Evolutionary conservation across 108 stramenopile species (phyloP).

Genomic region (Skeletonema marinoi): DNA sequence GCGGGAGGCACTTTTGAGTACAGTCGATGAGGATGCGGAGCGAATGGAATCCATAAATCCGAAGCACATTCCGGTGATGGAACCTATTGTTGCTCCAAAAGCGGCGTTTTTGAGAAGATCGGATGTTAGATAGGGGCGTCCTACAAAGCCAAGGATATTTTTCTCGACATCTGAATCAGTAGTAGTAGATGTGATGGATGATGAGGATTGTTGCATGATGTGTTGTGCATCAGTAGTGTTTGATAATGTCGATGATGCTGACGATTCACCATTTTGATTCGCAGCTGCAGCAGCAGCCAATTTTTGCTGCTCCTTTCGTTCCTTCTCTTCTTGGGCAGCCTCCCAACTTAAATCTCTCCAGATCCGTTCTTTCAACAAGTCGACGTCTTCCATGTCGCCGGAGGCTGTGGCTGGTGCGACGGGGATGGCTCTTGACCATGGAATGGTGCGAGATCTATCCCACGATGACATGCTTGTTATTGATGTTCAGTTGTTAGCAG

Average conservation of each 20-base stretch:
- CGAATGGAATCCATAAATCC: constrained; percentile 91
- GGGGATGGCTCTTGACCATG: constrained; percentile 65
- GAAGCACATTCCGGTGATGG: constrained; percentile 84
- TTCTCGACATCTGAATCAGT: constrained; percentile 1
- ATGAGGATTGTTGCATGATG: constrained; percentile 9
- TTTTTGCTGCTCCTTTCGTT: constrained; percentile 6
- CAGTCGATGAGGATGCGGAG: constrained; percentile 55
- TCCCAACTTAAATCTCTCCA: constrained; percentile 71
- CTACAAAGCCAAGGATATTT: constrained; percentile 32
- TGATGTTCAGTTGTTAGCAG: neutral
- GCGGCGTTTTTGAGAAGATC: constrained; percentile 70
- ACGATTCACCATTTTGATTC: neutral
- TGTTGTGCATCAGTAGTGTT: neutral
- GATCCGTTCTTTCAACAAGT: constrained; percentile 65
- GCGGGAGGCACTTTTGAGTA: constrained; percentile 72
- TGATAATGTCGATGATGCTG: neutral
- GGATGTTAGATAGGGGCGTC: constrained; percentile 56
- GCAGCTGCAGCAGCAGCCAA: neutral
- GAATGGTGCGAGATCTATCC: constrained; percentile 80
- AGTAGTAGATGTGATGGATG: neutral
- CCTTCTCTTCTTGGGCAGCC: constrained; percentile 52
- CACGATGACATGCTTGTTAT: constrained; percentile 72
- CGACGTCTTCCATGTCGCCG: constrained; percentile 46
- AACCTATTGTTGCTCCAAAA: constrained; percentile 80
- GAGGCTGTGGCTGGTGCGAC: constrained; percentile 35